Conservation (phyloP, 768 basidiomycete genomes). For the Kwoniella sp. region DNA sequence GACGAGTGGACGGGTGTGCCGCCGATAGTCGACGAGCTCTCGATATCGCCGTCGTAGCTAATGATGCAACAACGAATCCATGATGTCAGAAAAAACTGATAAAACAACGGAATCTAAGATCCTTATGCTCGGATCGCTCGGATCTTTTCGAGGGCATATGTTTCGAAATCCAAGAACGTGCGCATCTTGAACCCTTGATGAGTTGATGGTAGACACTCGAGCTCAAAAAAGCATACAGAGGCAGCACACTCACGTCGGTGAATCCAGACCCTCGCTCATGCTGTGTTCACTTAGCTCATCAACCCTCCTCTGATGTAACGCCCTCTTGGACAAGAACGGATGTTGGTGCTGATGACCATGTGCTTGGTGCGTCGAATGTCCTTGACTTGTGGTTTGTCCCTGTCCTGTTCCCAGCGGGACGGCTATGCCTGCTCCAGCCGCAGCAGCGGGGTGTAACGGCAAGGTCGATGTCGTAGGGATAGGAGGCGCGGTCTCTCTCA, state of each 20-base stretch:
- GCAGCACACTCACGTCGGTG: conserved; percentile 44
- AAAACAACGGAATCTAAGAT: no score
- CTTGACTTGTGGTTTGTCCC: neutral
- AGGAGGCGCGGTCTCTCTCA: conserved; percentile 6
- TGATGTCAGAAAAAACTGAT: no score
- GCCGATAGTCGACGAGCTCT: conserved; percentile 45
- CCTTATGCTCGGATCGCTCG: neutral
- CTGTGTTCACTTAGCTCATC: conserved; percentile 43
- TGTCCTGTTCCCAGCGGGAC: neutral
- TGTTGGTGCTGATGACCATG: neutral
- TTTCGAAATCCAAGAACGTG: neutral
- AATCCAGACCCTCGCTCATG: conserved; percentile 49
- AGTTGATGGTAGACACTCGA: no score
- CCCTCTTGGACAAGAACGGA: conserved; percentile 12
- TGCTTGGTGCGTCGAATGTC: neutral
- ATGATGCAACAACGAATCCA: neutral
- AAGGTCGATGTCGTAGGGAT: conserved; percentile 1
- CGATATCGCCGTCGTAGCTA: conserved; percentile 57
- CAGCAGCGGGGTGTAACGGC: conserved; percentile 12
- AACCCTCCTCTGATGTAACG: conserved; percentile 26
- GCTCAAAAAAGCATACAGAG: neutral
- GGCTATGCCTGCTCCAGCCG: neutral
- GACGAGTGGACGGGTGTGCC: conserved; percentile 39
- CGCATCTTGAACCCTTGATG: neutral
- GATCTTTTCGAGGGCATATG: neutral